Evolutionary conservation across 2,329 filamentous ascomycete genomes (phyloP), one percentile per base, ranked within the genome.

Genomic region (Ophiosphaerella korrae): DNA sequence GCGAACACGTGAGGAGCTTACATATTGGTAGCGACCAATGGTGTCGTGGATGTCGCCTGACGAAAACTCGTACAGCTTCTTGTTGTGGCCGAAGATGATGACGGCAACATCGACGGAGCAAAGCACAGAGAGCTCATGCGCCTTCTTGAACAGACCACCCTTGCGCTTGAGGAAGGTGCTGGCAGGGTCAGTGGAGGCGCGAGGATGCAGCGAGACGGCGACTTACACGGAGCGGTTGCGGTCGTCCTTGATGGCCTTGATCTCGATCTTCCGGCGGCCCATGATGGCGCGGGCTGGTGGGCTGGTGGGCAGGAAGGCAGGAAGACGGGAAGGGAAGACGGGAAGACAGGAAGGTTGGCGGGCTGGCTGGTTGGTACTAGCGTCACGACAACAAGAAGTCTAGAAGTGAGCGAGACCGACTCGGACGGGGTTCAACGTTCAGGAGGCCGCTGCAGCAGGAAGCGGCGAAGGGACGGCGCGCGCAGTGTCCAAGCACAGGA

Each of bases 241-340:
- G 77, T 97, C 92, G 86, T 97, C 92, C 78, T 96, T 97, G 83
- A 97, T 97, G 66, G 93, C 91, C 80, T 97, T 97, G 82, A 99
- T 97, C 81, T 97, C 94, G 74, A 99, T 99, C 86, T 99, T 99
- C 84, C 94, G 87, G 77, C 94, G 88, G 75, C 94, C 94, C 94
- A 99, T 99, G 55, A 51, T 71, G 60, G 45, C 45, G 45, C 18
- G 18, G 18, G 18, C 18, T 21, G 18, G 18, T 4, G 18, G 18
- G 18, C 5, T n/a, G n/a, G 41, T 45, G 43, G 37, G 42, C 38
- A 37, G 36, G 12, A 32, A 50, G 65, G 61, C 33, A 53, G 49
- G 47, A 48, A n/a, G n/a, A n/a, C n/a, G 43, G 44, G 48, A 37
- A 38, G 43, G 43, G 54, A 42, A 52, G 42, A 52, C 49, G 29